Evolutionary conservation across 805 yeast species (phyloP).

Genomic region (Teunomyces kruisii): DNA sequence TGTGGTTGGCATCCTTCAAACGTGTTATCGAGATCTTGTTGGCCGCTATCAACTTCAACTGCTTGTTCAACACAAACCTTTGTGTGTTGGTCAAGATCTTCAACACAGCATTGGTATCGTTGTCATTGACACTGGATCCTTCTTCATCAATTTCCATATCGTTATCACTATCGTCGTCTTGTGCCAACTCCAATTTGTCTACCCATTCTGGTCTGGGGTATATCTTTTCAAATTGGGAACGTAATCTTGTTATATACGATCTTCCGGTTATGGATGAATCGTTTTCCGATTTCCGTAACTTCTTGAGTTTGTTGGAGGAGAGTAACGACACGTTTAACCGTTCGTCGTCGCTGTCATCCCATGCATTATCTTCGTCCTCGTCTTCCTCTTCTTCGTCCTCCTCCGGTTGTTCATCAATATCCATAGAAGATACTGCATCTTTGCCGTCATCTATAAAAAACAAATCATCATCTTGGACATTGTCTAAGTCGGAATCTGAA

Average conservation of each 20-base stretch:
- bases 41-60: constrained; percentile 63
- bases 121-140: constrained; percentile 15
- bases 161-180: constrained; percentile 22
- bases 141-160: constrained; percentile 20
- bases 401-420: constrained; percentile 17
- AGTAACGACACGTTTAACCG: constrained; percentile 58
- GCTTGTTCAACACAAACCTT: constrained; percentile 42
- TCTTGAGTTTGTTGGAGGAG: constrained; percentile 59
- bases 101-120: constrained; percentile 31
- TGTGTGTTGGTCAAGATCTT: constrained; percentile 31
- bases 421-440: constrained; percentile 27
- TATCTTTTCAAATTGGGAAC: constrained; percentile 69
- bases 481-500: constrained; percentile 26
- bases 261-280: constrained; percentile 58
- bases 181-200: constrained; percentile 37
- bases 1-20: constrained; percentile 80
- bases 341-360: constrained; percentile 95
- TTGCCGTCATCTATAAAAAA: constrained; percentile 47
- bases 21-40: constrained; percentile 72
- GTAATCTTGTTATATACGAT: constrained; percentile 60
- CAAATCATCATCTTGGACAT: constrained; percentile 39
- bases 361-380: constrained; percentile 60
- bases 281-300: constrained; percentile 61
- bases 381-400: constrained; percentile 35
- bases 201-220: constrained; percentile 91